Percentiles rank a stretch among this genome's conserved stretches.
Evolutionary conservation across 2,329 filamentous ascomycete species (phyloP).

Genomic region (Diaporthe amygdali): DNA sequence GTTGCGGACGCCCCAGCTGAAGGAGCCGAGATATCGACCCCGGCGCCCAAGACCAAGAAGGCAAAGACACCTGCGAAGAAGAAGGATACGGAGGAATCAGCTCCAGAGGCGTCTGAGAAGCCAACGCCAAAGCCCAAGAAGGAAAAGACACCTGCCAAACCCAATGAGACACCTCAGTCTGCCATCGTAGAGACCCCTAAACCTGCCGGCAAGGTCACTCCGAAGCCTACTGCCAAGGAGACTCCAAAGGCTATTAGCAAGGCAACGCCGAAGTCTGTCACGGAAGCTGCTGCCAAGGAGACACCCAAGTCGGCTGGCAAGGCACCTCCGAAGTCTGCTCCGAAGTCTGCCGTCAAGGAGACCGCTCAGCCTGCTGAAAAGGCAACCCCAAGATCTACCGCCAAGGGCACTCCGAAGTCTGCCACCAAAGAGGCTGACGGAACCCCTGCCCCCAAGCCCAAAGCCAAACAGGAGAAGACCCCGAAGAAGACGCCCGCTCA

Average conservation of each 20-base stretch:
- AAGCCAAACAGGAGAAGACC: constrained; percentile 10
- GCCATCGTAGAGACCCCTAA: constrained; percentile 7
- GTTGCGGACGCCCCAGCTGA: neutral
- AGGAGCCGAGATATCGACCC: neutral
- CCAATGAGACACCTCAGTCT: neutral
- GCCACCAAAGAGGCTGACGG: neutral
- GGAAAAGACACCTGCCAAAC: constrained; percentile 23
- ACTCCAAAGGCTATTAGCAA: neutral
- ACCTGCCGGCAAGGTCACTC: constrained; percentile 1
- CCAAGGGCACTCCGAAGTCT: constrained; percentile 4
- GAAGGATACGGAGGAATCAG: neutral
- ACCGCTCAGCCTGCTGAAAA: neutral
- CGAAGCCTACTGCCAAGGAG: constrained; percentile 7
- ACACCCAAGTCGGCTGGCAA: neutral
- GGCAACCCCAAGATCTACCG: neutral
- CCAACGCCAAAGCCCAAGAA: constrained; percentile 22
- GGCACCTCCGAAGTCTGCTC: constrained; percentile 3
- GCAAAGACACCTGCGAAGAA: constrained; percentile 18
- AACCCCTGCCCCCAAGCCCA: constrained; percentile 9
- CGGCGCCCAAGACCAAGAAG: constrained; percentile 23
- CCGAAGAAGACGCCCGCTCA: constrained; percentile 6
- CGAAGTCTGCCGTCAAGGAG: neutral
- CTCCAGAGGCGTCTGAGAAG: neutral
- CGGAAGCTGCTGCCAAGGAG: neutral
- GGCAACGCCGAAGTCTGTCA: neutral